Conservation (phyloP, 257 asterid species). For the Coffea canephora region DNA sequence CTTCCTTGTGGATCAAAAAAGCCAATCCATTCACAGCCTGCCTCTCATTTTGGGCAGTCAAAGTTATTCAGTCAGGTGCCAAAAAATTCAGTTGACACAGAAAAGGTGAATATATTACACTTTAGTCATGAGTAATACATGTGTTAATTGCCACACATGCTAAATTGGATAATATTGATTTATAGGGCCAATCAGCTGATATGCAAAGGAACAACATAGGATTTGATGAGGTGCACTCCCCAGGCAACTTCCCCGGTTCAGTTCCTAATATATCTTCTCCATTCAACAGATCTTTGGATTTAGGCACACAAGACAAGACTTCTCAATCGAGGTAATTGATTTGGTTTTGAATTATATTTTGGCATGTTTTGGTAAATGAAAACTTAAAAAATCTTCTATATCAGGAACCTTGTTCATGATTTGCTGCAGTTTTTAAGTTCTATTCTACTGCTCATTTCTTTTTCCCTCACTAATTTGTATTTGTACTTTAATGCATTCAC, state of each 20-base stretch:
- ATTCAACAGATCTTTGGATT: conserved; percentile 41
- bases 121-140: not conserved
- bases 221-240: conserved; percentile 38
- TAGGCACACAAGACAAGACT: conserved; percentile 36
- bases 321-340: conserved; percentile 52
- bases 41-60: conserved; percentile 48
- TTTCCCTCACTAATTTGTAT: not conserved
- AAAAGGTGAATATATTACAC: conserved; percentile 39
- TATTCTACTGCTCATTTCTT: not conserved
- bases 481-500: conserved; percentile 12
- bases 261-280: conserved; percentile 35
- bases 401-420: not conserved
- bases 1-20: conserved; percentile 47
- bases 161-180: conserved; percentile 5
- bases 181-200: conserved; percentile 57
- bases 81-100: conserved; percentile 32
- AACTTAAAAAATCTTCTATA: not conserved
- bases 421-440: not conserved
- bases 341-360: not conserved
- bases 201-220: conserved; percentile 43
- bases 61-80: conserved; percentile 51
- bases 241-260: conserved; percentile 38
- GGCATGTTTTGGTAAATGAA: too few species aligned
- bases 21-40: conserved; percentile 38
- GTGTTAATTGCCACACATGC: not conserved